Base-by-base conservation (phyloP, 306 rosid species). In the Calophaca sinica region DNA sequence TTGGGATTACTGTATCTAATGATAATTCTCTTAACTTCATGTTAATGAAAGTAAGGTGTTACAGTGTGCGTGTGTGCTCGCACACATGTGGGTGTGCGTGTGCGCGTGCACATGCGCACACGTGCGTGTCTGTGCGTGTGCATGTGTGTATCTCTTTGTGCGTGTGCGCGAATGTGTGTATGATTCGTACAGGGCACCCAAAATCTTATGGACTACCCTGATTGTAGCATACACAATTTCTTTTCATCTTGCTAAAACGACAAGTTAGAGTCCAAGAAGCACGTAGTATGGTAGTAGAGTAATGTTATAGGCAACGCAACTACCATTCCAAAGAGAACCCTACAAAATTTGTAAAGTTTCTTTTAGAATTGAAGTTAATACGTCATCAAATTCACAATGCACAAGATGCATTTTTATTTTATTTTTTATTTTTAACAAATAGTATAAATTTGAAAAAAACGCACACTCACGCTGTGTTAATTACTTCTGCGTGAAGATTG, bases 401-500 rank as follows among this genome's bases (percentile, higher is more conserved):
- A 32, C 36, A 32, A 55, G 5, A 4, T 32, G 36, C 36, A 11
- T 2, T 3, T 35, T 39, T 2, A 26, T 42, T 32, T 10, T 48
- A 5, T 42, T 62, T 11, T 12, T 36, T 3, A 36, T 15, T 59
- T 26, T 28, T n/a, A 29, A 48, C 2, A 5, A 38, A 49, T 49
- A 39, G 3, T 32, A 32, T 32, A 32, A 7, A 59, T 57, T 8
- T 41, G 7, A 48, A 12, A n/a, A n/a, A 20, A 29, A 2, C 5
- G 67, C 12, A 11, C 8, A 79, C 87, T 84, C 45, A 84, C 87
- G 82, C 73, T 51, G 87, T 71, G 73, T 78, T 71, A 6, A 84
- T 61, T 26, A 84, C 51, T 13, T 79, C 84, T 0, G 87, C 26
- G 0, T 84, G 84, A 0, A 84, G 72, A 75, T 80, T 71, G 49